phyloP scores from a whole-genome alignment of 176 grass and related monocot genomes.

The Bonia amplexicaulis region DNA sequence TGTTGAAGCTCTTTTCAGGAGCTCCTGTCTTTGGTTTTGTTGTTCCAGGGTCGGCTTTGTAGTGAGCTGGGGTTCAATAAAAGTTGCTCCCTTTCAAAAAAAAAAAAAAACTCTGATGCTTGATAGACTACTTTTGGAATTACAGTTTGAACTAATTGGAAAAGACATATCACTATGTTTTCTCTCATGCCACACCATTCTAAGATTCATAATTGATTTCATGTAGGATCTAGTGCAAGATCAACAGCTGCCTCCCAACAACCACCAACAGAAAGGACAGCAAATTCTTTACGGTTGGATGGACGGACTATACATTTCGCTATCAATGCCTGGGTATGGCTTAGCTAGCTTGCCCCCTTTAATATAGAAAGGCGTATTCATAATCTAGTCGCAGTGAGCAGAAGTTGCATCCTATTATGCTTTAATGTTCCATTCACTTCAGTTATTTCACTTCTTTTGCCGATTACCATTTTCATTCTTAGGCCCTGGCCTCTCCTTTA shows the following conservation, averaged over 20 bases:
- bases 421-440: neutral
- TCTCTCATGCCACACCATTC: neutral
- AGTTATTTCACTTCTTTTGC: slow-evolving; percentile 19
- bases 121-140: neutral
- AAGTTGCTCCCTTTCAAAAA: neutral
- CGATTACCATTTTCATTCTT: slow-evolving; percentile 13
- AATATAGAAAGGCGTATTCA: neutral
- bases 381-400: neutral
- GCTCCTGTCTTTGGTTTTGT: neutral
- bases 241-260: slow-evolving; percentile 30
- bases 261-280: slow-evolving; percentile 40
- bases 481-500: neutral
- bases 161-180: neutral
- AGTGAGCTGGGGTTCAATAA: neutral
- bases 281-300: slow-evolving; percentile 59
- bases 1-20: neutral
- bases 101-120: neutral
- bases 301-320: slow-evolving; percentile 68
- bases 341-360: neutral
- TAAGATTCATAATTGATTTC: slow-evolving; percentile 29
- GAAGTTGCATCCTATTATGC: neutral
- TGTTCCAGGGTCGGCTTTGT: neutral
- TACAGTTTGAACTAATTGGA: neutral
- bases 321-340: slow-evolving; percentile 89
- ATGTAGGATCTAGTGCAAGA: slow-evolving; percentile 55